phyloP scores from a whole-genome alignment of 306 rosid species.

The Mimosa bimucronata region DNA sequence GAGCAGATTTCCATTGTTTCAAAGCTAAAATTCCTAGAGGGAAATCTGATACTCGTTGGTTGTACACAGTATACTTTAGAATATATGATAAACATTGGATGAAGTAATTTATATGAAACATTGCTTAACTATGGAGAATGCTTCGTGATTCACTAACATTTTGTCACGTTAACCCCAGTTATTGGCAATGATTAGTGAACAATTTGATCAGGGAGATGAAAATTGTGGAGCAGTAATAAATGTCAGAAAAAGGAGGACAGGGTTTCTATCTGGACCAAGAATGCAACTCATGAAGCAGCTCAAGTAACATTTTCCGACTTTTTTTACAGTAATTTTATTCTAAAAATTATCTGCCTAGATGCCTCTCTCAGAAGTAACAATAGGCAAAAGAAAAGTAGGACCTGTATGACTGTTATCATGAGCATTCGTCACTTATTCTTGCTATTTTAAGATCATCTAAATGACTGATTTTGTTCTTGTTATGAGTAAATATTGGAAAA shows the following conservation, averaged over 20 bases:
- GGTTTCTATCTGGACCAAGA: conserved; percentile 84
- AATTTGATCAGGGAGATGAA: conserved; percentile 96
- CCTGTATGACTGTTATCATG: too few species aligned
- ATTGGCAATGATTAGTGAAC: conserved; percentile 98
- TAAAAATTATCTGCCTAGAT: background rate
- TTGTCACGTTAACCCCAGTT: conserved; percentile 54
- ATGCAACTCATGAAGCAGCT: conserved; percentile 83
- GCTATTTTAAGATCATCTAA: conserved; percentile 16
- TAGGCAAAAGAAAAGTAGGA: background rate
- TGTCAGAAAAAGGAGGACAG: conserved; percentile 67
- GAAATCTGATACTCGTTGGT: conserved; percentile 85
- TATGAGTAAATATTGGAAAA: conserved; percentile 86
- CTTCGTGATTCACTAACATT: conserved; percentile 15
- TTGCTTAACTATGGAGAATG: background rate
- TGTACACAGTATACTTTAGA: conserved; percentile 68
- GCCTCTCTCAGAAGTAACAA: background rate
- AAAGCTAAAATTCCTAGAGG: conserved; percentile 55
- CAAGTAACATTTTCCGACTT: conserved; percentile 60
- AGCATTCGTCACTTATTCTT: background rate
- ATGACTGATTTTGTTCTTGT: conserved; percentile 4
- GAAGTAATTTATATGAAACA: too few species aligned
- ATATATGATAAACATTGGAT: too few species aligned
- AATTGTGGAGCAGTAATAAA: conserved; percentile 96
- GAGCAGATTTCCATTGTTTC: conserved; percentile 82
- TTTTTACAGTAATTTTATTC: background rate